A percentile compares a stretch with the other conserved stretches of the same genome.
Conservation (phyloP, 768 basidiomycete species). For the Agrocybe praecox region DNA sequence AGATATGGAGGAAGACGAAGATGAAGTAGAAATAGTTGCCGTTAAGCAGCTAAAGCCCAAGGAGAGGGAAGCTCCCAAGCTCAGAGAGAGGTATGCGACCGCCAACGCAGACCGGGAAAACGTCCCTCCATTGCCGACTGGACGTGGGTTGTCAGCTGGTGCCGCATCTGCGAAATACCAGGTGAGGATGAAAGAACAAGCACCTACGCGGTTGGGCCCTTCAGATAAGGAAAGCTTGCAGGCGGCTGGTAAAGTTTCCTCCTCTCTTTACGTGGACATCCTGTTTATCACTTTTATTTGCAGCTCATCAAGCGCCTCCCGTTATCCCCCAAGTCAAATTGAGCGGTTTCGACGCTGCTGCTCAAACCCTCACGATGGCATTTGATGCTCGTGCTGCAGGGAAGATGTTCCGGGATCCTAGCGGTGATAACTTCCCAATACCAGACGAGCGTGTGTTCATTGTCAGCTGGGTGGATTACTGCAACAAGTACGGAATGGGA, state of each 20-base stretch:
- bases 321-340: slow-evolving; percentile 26
- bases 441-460: slow-evolving; percentile 85
- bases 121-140: slow-evolving; percentile 22
- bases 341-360: slow-evolving; percentile 71
- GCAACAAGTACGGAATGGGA: slow-evolving; percentile 99
- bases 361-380: slow-evolving; percentile 50
- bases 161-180: background rate
- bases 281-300: background rate
- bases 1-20: slow-evolving; percentile 29
- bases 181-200: background rate
- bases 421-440: slow-evolving; percentile 31
- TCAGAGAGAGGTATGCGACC: slow-evolving; percentile 18
- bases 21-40: slow-evolving; percentile 23
- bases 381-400: slow-evolving; percentile 71
- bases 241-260: background rate
- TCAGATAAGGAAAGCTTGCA: background rate
- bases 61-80: slow-evolving; percentile 14
- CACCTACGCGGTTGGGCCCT: too few species aligned
- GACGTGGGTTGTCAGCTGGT: background rate
- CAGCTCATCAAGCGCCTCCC: background rate
- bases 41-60: slow-evolving; percentile 19
- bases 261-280: background rate
- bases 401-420: slow-evolving; percentile 67
- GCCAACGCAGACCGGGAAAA: slow-evolving; percentile 31
- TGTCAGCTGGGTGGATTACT: slow-evolving; percentile 99